Evolutionary conservation across 2,329 filamentous ascomycete genomes (phyloP).

Genomic region (Furcasterigmium furcatum): DNA sequence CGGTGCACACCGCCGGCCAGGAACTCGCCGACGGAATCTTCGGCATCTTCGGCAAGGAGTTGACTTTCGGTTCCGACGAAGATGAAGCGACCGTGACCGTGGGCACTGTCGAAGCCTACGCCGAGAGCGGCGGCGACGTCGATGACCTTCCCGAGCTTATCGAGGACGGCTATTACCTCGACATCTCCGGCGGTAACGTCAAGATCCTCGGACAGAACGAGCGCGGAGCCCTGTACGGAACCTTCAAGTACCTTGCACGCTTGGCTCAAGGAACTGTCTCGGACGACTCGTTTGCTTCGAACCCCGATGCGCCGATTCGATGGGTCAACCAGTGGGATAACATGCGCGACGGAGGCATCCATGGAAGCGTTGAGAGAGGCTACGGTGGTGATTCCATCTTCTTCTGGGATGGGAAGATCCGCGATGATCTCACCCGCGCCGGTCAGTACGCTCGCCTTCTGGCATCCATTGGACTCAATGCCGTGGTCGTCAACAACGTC

Average conservation of each 20-base stretch:
- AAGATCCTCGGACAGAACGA: slow-evolving; percentile 64
- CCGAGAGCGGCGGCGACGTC: slow-evolving; percentile 30
- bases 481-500: slow-evolving; percentile 67
- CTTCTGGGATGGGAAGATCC: slow-evolving; percentile 54
- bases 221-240: slow-evolving; percentile 64
- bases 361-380: slow-evolving; percentile 61
- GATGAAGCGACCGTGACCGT: slow-evolving; percentile 11
- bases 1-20: slow-evolving; percentile 55
- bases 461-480: slow-evolving; percentile 65
- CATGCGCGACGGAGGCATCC: slow-evolving; percentile 40
- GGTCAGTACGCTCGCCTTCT: slow-evolving; percentile 63
- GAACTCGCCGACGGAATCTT: slow-evolving; percentile 57
- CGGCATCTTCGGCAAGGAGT: slow-evolving; percentile 50
- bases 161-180: slow-evolving; percentile 61
- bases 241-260: slow-evolving; percentile 65
- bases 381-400: slow-evolving; percentile 69
- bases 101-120: slow-evolving; percentile 16
- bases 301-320: slow-evolving; percentile 58
- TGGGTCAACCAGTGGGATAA: slow-evolving; percentile 78
- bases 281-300: slow-evolving; percentile 38
- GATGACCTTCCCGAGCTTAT: slow-evolving; percentile 28
- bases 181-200: slow-evolving; percentile 40
- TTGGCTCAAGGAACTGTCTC: slow-evolving; percentile 56
- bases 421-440: slow-evolving; percentile 57
- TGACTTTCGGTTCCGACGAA: slow-evolving; percentile 23